Conservation (phyloP, 1,284 basidiomycete genomes). For the Heterobasidion irregulare region DNA sequence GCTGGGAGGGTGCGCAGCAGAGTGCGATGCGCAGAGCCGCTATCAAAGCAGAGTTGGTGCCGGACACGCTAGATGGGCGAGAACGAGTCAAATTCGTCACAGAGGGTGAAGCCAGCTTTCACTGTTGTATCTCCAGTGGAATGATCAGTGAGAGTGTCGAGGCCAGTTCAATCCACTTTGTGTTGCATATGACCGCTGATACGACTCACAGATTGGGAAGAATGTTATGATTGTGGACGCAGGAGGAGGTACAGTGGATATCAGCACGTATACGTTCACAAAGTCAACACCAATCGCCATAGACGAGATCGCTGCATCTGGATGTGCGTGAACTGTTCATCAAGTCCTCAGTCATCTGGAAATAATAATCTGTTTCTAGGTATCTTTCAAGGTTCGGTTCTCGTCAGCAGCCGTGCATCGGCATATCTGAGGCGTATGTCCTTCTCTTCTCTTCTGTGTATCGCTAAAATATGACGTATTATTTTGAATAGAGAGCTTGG, state of each 20-base stretch:
- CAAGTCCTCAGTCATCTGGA: no score
- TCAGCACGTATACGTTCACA: constrained; percentile 8
- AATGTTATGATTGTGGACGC: constrained; percentile 11
- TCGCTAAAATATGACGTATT: background rate
- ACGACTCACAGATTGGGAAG: background rate
- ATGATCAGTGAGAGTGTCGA: constrained; percentile 20
- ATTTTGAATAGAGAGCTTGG: background rate
- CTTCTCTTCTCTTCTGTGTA: background rate
- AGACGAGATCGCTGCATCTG: constrained; percentile 7
- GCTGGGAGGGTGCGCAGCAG: constrained; percentile 28
- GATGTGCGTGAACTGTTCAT: background rate
- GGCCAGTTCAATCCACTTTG: constrained; percentile 3
- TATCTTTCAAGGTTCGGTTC: background rate
- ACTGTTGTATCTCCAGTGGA: constrained; percentile 30
- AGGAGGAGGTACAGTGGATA: constrained; percentile 12
- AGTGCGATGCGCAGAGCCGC: constrained; percentile 24
- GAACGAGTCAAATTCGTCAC: constrained; percentile 30
- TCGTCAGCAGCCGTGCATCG: background rate
- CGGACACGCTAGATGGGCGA: constrained; percentile 15
- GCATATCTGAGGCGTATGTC: background rate
- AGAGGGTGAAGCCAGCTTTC: constrained; percentile 36
- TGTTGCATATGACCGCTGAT: background rate
- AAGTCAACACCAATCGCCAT: constrained; percentile 3
- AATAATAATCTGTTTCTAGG: background rate
- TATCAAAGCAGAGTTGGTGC: constrained; percentile 18